Conservation (phyloP, 345 rosid species). For the Citrus australasica region DNA sequence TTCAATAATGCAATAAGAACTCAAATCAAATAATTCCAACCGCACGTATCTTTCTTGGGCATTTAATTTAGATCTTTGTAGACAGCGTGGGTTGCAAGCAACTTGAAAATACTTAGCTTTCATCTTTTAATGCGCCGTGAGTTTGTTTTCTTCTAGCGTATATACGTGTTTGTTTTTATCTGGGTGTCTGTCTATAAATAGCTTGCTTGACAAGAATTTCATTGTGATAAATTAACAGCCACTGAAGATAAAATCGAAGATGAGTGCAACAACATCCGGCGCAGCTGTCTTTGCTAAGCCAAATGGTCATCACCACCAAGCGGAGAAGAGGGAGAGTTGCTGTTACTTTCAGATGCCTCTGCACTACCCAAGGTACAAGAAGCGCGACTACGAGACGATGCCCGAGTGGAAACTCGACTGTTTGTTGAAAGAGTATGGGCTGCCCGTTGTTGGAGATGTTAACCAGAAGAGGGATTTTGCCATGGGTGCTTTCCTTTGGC, state of each 20-base stretch:
- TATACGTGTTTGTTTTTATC: not conserved
- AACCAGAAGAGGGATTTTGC: slow-evolving; percentile 50
- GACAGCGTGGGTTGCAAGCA: slow-evolving; percentile 19
- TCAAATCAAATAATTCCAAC: not conserved
- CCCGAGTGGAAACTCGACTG: slow-evolving; percentile 58
- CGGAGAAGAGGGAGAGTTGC: slow-evolving; percentile 6
- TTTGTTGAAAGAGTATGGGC: slow-evolving; percentile 42
- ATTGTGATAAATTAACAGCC: not conserved
- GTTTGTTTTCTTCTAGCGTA: slow-evolving; percentile 9
- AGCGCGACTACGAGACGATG: slow-evolving; percentile 51
- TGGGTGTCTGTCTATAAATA: slow-evolving; percentile 16
- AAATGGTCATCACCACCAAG: slow-evolving; percentile 17
- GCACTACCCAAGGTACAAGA: slow-evolving; percentile 54
- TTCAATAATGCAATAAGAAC: not conserved
- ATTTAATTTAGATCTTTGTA: slow-evolving; percentile 5
- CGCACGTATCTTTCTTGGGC: slow-evolving; percentile 9
- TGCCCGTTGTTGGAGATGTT: slow-evolving; percentile 45
- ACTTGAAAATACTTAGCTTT: slow-evolving; percentile 15
- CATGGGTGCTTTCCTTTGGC: slow-evolving; percentile 70
- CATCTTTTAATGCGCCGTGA: slow-evolving; percentile 23
- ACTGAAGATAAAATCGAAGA: not conserved
- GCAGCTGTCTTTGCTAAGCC: not conserved
- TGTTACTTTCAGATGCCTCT: slow-evolving; percentile 55
- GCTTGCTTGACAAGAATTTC: not conserved
- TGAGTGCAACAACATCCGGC: slow-evolving; percentile 9